Evolutionary conservation across 2,329 filamentous ascomycete genomes (phyloP), one percentile per base, ranked within the genome.

Genomic region (Penicillium sp.): DNA sequence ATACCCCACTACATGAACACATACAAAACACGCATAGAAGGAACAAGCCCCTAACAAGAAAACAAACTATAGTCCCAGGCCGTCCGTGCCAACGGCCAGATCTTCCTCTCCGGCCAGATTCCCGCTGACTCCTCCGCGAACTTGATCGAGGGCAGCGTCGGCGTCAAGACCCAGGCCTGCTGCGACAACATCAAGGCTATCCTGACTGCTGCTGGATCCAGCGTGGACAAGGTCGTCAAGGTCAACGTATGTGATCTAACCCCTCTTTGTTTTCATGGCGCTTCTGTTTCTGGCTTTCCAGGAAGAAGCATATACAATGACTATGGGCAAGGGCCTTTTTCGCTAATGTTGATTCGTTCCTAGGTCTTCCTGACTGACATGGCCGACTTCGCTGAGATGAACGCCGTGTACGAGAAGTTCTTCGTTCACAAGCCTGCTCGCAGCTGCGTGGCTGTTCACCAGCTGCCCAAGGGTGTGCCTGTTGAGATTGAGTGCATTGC

Each of bases 281-380:
- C n/a, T 32, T 41, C 16, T 32, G 46, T 10, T 9, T n/a, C 13
- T 14, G 9, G 10, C 26, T 32, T 3, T 16, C 3, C 13, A 8
- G 35, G 8, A 13, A 39, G n/a, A 26, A 13, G 27, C 9, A 32
- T 41, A 40, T 16, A 9, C 16, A 48, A 38, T 27, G 19, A 36
- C 7, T 23, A 29, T 29, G 35, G 19, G 19, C 5, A 38, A n/a
- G 16, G 26, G 23, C 7, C 4, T 34, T 23, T 47, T 16, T 30
- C 47, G 35, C 53, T 34, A 38, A 48, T 41, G 3, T 44, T n/a
- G 11, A 19, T 32, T 32, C n/a, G 11, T 27, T 9, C 26, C 29
- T 38, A 77, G 75, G 88, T 96, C 70, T 97, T 97, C 82, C 78
- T 97, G 58, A 87, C 88, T 47, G 89, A 95, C 75, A 97, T 97